Percentiles rank a stretch among this genome's conserved stretches.
These are phyloP conservation scores for Penicillium decumbens DNA, from an alignment of 2,329 filamentous ascomycete genomes.

Conservation along the genomic window DNA sequence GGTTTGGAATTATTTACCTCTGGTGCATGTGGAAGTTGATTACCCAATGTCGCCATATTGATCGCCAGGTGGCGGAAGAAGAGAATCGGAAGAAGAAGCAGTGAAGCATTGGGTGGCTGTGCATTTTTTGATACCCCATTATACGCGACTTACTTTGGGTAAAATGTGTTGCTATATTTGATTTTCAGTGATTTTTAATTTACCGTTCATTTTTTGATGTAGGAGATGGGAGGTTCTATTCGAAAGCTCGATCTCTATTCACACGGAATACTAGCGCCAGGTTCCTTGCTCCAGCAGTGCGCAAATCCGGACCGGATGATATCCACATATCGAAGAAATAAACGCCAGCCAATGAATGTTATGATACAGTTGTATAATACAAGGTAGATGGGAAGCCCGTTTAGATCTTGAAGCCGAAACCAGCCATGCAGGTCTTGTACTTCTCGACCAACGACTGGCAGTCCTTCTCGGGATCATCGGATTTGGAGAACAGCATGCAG, in stretches of 20 bases:
- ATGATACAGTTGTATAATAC: conserved; percentile 21
- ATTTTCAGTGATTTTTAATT: too few species aligned
- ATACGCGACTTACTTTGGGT: not conserved
- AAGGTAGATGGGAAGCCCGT: not conserved
- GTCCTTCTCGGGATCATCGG: conserved; percentile 71
- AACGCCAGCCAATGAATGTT: conserved; percentile 21
- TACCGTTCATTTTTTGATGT: not conserved
- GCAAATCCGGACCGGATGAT: conserved; percentile 1
- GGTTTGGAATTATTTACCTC: conserved; percentile 80
- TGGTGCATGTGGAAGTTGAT: conserved; percentile 75
- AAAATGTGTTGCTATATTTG: not conserved
- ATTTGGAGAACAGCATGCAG: conserved; percentile 95
- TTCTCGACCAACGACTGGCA: conserved; percentile 77
- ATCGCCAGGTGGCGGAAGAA: conserved; percentile 22
- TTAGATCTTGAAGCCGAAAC: conserved; percentile 74
- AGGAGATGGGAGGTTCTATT: conserved; percentile 20
- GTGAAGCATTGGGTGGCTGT: conserved; percentile 18
- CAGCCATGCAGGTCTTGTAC: conserved; percentile 88
- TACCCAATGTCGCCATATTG: conserved; percentile 28
- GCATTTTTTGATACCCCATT: conserved; percentile 29
- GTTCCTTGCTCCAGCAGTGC: not conserved
- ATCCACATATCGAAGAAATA: conserved; percentile 9
- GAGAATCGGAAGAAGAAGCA: conserved; percentile 34
- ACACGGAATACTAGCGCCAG: not conserved
- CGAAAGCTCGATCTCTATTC: not conserved